Base-by-base conservation (phyloP, 2,329 filamentous ascomycete genomes). In the Hirsutella thompsonii region DNA sequence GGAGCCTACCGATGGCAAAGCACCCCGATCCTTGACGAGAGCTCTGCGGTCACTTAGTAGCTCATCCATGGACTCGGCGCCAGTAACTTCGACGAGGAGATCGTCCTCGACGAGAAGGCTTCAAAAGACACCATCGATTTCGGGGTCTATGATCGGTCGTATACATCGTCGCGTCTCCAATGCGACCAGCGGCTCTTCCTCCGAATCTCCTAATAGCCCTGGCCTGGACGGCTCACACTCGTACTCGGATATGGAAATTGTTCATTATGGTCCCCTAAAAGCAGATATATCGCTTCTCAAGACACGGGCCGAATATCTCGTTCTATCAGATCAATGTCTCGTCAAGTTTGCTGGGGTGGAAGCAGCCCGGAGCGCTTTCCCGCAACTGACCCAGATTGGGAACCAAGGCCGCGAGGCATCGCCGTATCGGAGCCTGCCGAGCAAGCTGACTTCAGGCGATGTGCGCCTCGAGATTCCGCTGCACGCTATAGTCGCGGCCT, bases 401-500 rank as follows among this genome's bases (percentile, higher is more conserved):
- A 44, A 44, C 20, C 47, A 48, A 3, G 26, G 43, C 26, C 46
- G 50, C 48, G 44, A 43, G 18, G 50, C 52, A 26, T 44, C 44
- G n/a, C 51, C 42, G 41, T 32, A 39, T 43, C 53, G 55, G 8
- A 47, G 51, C 8, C 42, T 45, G 5, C 42, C 49, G 33, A 52
- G 52, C 44, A 57, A 60, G 45, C 49, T 55, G 4, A 49, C 54
- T 10, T 48, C 56, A n/a, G 52, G 59, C 35, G 62, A 67, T 37
- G 47, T 62, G 42, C 61, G 63, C 16, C 50, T 70, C 26, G 63
- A 68, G 38, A 63, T 77, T 8, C 69, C 72, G 0, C 54, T 75
- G 8, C 61, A 66, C 14, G 65, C 62, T 30, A 61, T 76, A 20
- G 67, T 76, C 30, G 68, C 72, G 2, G 64, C 66, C 2, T 75